Evolutionary conservation across 2,329 filamentous ascomycete genomes (phyloP).

Genomic region (Exophiala spinifera): DNA sequence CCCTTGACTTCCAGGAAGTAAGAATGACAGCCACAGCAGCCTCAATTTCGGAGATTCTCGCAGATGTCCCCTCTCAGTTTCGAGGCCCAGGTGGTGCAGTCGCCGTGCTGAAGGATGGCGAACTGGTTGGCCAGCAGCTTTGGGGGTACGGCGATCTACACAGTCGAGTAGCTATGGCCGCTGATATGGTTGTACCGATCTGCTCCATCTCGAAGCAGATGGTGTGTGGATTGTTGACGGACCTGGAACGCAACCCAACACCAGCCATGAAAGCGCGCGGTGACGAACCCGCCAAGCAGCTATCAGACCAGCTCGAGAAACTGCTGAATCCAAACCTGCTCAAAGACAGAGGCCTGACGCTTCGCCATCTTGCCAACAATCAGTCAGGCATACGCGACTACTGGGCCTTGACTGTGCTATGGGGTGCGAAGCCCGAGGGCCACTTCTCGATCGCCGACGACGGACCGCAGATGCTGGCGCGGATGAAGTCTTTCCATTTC

Average conservation of each 20-base stretch:
- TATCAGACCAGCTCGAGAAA: constrained; percentile 16
- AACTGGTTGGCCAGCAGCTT: constrained; percentile 38
- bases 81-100: constrained; percentile 44
- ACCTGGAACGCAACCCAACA: constrained; percentile 37
- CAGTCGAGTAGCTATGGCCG: constrained; percentile 36
- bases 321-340: constrained; percentile 31
- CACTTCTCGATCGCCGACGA: constrained; percentile 39
- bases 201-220: constrained; percentile 50
- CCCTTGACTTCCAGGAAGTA: no score
- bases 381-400: constrained; percentile 48
- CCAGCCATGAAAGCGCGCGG: constrained; percentile 27
- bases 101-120: constrained; percentile 44
- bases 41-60: no score
- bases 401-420: constrained; percentile 45
- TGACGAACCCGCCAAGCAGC: constrained; percentile 32
- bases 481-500: constrained; percentile 42
- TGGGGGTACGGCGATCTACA: constrained; percentile 48
- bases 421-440: constrained; percentile 42
- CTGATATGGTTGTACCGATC: constrained; percentile 50
- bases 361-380: constrained; percentile 41
- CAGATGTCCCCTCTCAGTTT: constrained; percentile 27
- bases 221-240: constrained; percentile 31
- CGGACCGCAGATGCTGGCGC: constrained; percentile 32
- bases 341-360: constrained; percentile 33
- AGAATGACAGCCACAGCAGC: no score